Percentiles rank a stretch among this genome's conserved stretches.
phyloP scores from a whole-genome alignment of 495 filamentous ascomycete genomes.

The Tuber umbilicatum region DNA sequence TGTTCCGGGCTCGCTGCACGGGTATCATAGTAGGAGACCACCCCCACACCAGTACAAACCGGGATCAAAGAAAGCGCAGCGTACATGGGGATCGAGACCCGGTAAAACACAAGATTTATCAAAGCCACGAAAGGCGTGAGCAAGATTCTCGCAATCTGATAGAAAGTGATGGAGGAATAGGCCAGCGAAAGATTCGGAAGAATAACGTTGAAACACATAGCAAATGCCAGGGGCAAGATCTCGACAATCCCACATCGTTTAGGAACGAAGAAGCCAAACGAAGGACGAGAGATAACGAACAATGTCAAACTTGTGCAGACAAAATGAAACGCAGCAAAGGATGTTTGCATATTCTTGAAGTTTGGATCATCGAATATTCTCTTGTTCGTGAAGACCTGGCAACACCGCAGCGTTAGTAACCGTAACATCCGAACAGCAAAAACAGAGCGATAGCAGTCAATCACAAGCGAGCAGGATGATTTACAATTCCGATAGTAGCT shows the following conservation, averaged over 20 bases:
- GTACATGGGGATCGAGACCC: conserved; percentile 51
- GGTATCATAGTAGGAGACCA: conserved; percentile 67
- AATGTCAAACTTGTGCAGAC: conserved; percentile 61
- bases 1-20: conserved; percentile 47
- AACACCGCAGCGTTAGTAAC: conserved; percentile 8
- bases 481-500: conserved; percentile 58
- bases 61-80: conserved; percentile 56
- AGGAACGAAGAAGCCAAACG: conserved; percentile 55
- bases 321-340: conserved; percentile 69
- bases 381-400: conserved; percentile 73
- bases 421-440: not conserved
- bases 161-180: conserved; percentile 66
- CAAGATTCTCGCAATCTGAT: conserved; percentile 65
- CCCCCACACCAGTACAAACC: conserved; percentile 60
- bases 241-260: conserved; percentile 51
- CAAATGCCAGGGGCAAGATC: conserved; percentile 58
- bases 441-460: not conserved
- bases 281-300: conserved; percentile 58
- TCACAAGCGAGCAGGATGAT: conserved; percentile 18
- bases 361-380: conserved; percentile 62
- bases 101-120: conserved; percentile 62
- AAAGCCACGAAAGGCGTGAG: conserved; percentile 62
- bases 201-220: conserved; percentile 67
- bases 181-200: conserved; percentile 68
- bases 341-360: conserved; percentile 59